Evolutionary conservation across 2,329 filamentous ascomycete genomes (phyloP).

Genomic region (Talaromyces sp.): DNA sequence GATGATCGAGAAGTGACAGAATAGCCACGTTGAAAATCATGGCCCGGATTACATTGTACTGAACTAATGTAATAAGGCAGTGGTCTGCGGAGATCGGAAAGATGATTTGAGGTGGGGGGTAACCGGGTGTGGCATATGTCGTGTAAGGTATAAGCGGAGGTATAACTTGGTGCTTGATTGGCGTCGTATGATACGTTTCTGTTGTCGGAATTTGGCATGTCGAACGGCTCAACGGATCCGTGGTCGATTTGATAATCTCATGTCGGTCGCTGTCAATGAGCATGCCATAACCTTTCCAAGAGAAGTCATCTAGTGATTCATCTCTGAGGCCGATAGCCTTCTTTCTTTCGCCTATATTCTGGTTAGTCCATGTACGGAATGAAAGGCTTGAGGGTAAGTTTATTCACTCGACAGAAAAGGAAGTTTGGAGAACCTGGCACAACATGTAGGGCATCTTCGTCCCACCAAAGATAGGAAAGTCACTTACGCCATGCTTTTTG

Average conservation of each 20-base stretch:
- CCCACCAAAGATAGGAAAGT: background rate
- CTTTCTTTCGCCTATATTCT: background rate
- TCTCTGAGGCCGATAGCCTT: background rate
- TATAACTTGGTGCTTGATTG: background rate
- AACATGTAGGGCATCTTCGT: background rate
- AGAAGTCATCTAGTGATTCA: background rate
- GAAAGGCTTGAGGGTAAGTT: background rate
- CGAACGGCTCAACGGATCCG: background rate
- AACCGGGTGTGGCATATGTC: background rate
- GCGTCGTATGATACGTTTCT: background rate
- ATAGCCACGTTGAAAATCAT: constrained; percentile 9
- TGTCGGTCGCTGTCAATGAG: background rate
- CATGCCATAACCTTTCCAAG: constrained; percentile 1
- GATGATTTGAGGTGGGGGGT: background rate
- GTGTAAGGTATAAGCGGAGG: background rate
- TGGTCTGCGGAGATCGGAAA: constrained; percentile 11
- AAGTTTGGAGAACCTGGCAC: background rate
- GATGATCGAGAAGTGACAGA: constrained; percentile 4
- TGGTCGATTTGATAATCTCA: background rate
- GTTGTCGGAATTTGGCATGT: background rate
- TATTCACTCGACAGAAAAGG: background rate
- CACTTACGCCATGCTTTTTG: background rate
- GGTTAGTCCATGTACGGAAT: background rate
- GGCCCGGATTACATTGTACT: constrained; percentile 13
- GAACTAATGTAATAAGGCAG: constrained; percentile 1